A percentile compares a stretch with the other conserved stretches of the same genome.
Evolutionary conservation across 768 basidiomycete genomes (phyloP).

Genomic region (Postia placenta): DNA sequence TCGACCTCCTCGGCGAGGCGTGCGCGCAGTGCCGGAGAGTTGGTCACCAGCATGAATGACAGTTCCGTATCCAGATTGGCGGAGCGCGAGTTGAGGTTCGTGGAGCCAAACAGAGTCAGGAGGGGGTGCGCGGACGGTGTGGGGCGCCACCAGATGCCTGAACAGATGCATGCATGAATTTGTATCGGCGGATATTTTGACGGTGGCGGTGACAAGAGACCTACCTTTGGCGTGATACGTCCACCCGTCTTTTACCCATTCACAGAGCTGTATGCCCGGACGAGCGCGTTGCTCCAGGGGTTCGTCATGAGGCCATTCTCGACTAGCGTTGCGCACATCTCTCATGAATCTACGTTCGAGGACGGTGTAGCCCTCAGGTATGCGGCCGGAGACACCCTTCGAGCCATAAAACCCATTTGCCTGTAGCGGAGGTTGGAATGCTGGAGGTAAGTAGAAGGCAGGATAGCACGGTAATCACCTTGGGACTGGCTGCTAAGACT

Average conservation of each 20-base stretch:
- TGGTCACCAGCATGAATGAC: constrained; percentile 77
- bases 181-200: background rate
- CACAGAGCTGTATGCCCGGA: constrained; percentile 61
- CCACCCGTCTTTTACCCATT: constrained; percentile 90
- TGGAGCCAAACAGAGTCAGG: constrained; percentile 88
- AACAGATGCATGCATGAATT: background rate
- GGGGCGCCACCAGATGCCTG: constrained; percentile 85
- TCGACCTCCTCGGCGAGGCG: constrained; percentile 50
- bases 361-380: constrained; percentile 92
- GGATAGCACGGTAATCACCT: constrained; percentile 51
- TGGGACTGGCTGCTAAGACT: constrained; percentile 82
- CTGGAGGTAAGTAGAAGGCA: constrained; percentile 2
- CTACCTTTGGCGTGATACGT: constrained; percentile 98
- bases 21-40: constrained; percentile 42
- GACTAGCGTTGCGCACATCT: constrained; percentile 46
- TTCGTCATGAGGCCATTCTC: constrained; percentile 18
- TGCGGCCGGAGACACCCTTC: constrained; percentile 81
- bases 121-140: constrained; percentile 43
- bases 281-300: constrained; percentile 20
- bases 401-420: constrained; percentile 96
- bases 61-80: constrained; percentile 88
- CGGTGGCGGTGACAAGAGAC: constrained; percentile 3
- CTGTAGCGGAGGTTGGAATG: constrained; percentile 31
- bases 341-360: constrained; percentile 81
- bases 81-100: constrained; percentile 90